Conservation (phyloP, 352 stramenopile genomes). For the Globisporangium echinulatum region DNA sequence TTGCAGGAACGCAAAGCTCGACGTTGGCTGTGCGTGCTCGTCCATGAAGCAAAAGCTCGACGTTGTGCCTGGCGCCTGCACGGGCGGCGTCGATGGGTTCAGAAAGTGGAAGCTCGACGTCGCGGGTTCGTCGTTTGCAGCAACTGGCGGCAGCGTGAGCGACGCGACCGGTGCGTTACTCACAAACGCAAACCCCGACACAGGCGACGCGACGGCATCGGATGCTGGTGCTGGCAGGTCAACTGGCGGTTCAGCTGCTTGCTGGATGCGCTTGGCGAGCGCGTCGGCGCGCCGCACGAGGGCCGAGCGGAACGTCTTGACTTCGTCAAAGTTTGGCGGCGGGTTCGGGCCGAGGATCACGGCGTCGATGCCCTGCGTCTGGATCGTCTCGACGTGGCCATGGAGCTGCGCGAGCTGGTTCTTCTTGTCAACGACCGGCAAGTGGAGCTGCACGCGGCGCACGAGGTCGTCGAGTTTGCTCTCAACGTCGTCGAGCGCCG, state of each 20-base stretch:
- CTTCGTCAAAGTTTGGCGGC: constrained; percentile 60
- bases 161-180: constrained; percentile 10
- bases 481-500: constrained; percentile 41
- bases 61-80: constrained; percentile 8
- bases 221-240: background rate
- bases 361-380: constrained; percentile 72
- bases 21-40: constrained; percentile 11
- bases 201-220: constrained; percentile 11
- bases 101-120: constrained; percentile 36
- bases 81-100: constrained; percentile 20
- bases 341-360: constrained; percentile 70
- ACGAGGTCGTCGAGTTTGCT: constrained; percentile 46
- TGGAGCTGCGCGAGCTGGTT: constrained; percentile 72
- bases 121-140: constrained; percentile 7
- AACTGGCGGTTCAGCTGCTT: constrained; percentile 21
- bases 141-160: constrained; percentile 12
- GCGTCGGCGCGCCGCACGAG: constrained; percentile 59
- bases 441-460: constrained; percentile 32
- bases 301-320: constrained; percentile 62
- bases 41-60: constrained; percentile 40
- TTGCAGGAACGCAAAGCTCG: constrained; percentile 32
- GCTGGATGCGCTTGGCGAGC: constrained; percentile 59
- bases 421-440: constrained; percentile 34
- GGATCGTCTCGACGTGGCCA: constrained; percentile 67
- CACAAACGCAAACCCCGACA: constrained; percentile 56